phyloP scores from a whole-genome alignment of 2,329 filamentous ascomycete species.

The Penicillium sp. region DNA sequence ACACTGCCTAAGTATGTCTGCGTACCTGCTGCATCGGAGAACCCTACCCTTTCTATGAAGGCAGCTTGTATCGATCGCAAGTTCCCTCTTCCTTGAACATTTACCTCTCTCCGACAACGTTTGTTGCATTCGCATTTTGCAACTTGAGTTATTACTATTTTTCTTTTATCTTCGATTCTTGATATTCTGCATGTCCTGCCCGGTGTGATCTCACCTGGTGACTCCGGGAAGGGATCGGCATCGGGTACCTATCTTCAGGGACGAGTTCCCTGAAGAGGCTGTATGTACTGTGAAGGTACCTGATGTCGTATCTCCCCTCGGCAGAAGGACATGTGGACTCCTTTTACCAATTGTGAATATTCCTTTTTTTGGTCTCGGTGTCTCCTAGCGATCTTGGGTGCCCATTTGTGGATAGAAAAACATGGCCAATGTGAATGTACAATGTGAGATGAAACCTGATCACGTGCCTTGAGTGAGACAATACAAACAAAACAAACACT shows the following conservation, averaged over 20 bases:
- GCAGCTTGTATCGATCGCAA: not conserved
- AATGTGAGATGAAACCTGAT: conserved; percentile 15
- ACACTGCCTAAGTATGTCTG: conserved; percentile 28
- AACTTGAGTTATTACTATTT: conserved; percentile 9
- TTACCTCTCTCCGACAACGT: not conserved
- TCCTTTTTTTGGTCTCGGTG: conserved; percentile 19
- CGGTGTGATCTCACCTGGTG: conserved; percentile 2
- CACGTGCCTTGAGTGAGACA: conserved; percentile 1
- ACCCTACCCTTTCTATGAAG: not conserved
- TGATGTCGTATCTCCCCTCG: conserved; percentile 6
- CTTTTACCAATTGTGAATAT: conserved; percentile 27
- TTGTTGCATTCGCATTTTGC: conserved; percentile 10
- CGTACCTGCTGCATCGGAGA: not conserved
- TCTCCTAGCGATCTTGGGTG: conserved; percentile 18
- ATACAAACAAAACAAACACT: not conserved
- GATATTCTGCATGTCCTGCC: conserved; percentile 14
- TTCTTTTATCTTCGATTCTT: conserved; percentile 14
- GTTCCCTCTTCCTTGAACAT: not conserved
- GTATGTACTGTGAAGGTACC: conserved; percentile 17
- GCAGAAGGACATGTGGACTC: conserved; percentile 18
- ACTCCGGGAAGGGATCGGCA: conserved; percentile 6
- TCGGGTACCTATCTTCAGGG: conserved; percentile 3
- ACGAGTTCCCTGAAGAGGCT: conserved; percentile 1
- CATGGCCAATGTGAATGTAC: conserved; percentile 21
- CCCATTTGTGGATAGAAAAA: conserved; percentile 25